These are phyloP conservation scores for Plectosphaerella cucumerina DNA, from an alignment of 2,329 filamentous ascomycete species.

Conservation along the genomic window DNA sequence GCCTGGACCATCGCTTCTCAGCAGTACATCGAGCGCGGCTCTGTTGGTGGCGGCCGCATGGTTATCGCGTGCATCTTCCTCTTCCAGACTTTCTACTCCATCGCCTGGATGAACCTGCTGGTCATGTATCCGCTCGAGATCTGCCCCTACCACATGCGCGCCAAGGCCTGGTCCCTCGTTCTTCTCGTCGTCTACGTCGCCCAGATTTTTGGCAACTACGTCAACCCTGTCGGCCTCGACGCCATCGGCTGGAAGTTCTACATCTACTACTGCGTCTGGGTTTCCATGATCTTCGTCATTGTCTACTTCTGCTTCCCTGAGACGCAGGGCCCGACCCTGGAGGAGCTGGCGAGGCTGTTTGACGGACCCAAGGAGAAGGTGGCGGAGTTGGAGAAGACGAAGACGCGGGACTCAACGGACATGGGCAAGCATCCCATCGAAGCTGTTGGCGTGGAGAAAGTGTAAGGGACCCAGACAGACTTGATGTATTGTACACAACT, in stretches of 20 bases:
- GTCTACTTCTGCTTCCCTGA: constrained; percentile 37
- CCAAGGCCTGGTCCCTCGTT: constrained; percentile 35
- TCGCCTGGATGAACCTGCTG: constrained; percentile 36
- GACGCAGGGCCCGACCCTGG: constrained; percentile 20
- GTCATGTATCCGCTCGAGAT: constrained; percentile 39
- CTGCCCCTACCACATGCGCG: constrained; percentile 35
- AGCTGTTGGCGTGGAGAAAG: background rate
- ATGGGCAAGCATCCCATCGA: background rate
- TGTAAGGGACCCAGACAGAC: too few relatives aligned
- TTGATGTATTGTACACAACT: background rate
- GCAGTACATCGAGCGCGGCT: constrained; percentile 27
- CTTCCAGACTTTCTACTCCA: constrained; percentile 32
- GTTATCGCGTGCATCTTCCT: constrained; percentile 38
- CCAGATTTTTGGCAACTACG: constrained; percentile 32
- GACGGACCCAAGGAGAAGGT: background rate
- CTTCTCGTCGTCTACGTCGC: constrained; percentile 33
- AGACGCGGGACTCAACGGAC: background rate
- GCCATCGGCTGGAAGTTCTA: constrained; percentile 36
- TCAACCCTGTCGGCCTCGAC: constrained; percentile 33
- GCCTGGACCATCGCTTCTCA: constrained; percentile 34
- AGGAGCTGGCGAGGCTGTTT: background rate
- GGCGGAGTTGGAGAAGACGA: background rate
- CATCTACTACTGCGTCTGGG: constrained; percentile 36
- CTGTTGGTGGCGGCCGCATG: constrained; percentile 23
- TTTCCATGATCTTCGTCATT: constrained; percentile 28